A percentile compares a stretch with the other conserved stretches of the same genome.
phyloP scores from a whole-genome alignment of 129 eudicot genomes.

The Pittosporum tobira region DNA sequence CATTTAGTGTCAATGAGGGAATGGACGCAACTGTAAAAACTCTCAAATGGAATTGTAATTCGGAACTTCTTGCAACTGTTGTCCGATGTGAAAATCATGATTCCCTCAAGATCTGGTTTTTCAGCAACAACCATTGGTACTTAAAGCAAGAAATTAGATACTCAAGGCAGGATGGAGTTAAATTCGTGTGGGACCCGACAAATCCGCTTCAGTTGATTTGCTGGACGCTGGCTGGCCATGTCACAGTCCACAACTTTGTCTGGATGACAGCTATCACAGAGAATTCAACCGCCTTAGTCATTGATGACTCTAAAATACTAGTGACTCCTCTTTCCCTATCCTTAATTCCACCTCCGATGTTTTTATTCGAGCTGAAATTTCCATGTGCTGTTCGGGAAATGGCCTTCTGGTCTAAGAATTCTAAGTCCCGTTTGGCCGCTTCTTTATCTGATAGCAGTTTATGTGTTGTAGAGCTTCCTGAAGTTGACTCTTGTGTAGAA shows the following conservation, averaged over 20 bases:
- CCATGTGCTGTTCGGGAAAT: constrained; percentile 59
- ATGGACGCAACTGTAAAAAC: constrained; percentile 32
- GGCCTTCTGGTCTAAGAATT: constrained; percentile 47
- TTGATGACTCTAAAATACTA: constrained; percentile 72
- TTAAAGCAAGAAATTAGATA: constrained; percentile 80
- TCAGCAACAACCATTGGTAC: constrained; percentile 94
- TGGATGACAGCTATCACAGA: constrained; percentile 78
- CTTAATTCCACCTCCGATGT: constrained; percentile 85
- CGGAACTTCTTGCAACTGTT: constrained; percentile 76
- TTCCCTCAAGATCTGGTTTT: constrained; percentile 68
- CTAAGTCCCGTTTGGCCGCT: constrained; percentile 57
- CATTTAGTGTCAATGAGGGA: constrained; percentile 52
- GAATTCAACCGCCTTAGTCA: constrained; percentile 73
- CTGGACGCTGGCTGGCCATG: constrained; percentile 67
- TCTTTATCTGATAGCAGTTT: constrained; percentile 72
- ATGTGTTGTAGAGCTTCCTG: constrained; percentile 81
- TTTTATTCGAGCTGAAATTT: constrained; percentile 53
- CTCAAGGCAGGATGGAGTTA: constrained; percentile 39
- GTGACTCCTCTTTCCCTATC: constrained; percentile 74
- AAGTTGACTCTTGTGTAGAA: constrained; percentile 64
- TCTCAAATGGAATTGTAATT: constrained; percentile 77
- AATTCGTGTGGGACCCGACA: constrained; percentile 75
- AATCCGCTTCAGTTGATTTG: constrained; percentile 55
- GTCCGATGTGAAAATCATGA: constrained; percentile 59
- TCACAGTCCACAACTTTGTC: constrained; percentile 43